Conservation (phyloP, 768 basidiomycete species). For the Basidioascus undulatus region DNA sequence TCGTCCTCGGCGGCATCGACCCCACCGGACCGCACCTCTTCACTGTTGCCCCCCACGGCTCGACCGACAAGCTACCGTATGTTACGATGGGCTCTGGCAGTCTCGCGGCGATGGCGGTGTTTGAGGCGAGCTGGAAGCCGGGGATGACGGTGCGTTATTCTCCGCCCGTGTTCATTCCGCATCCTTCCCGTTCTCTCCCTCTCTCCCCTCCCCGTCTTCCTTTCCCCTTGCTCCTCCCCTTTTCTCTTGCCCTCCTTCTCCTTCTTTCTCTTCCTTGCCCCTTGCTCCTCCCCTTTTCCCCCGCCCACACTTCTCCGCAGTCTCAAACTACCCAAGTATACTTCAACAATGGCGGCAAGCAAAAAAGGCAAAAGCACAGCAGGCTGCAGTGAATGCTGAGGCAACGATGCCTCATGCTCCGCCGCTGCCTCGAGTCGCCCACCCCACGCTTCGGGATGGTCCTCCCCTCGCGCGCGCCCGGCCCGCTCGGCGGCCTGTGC, state of each 20-base stretch:
- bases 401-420: conserved; percentile 92
- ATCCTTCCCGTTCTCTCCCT: neutral
- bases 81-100: conserved; percentile 97
- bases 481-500: conserved; percentile 25
- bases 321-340: too few species aligned
- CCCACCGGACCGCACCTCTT: conserved; percentile 79
- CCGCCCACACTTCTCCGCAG: too few species aligned
- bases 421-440: conserved; percentile 61
- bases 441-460: conserved; percentile 81
- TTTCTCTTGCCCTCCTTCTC: too few species aligned
- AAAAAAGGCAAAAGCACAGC: too few species aligned
- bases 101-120: conserved; percentile 94
- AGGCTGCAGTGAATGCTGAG: too few species aligned
- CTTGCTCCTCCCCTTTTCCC: too few species aligned
- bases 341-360: too few species aligned
- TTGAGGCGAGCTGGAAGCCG: conserved; percentile 63
- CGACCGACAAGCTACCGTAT: conserved; percentile 93
- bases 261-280: too few species aligned
- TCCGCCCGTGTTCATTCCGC: neutral
- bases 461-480: conserved; percentile 33
- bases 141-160: conserved; percentile 41
- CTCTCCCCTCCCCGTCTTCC: neutral
- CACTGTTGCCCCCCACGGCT: conserved; percentile 87
- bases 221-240: neutral
- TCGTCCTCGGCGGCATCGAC: conserved; percentile 94